Evolutionary conservation across 208 protist genomes (phyloP), one percentile per base, ranked within the genome.

Genomic region (Acanthamoeba polyphaga): DNA sequence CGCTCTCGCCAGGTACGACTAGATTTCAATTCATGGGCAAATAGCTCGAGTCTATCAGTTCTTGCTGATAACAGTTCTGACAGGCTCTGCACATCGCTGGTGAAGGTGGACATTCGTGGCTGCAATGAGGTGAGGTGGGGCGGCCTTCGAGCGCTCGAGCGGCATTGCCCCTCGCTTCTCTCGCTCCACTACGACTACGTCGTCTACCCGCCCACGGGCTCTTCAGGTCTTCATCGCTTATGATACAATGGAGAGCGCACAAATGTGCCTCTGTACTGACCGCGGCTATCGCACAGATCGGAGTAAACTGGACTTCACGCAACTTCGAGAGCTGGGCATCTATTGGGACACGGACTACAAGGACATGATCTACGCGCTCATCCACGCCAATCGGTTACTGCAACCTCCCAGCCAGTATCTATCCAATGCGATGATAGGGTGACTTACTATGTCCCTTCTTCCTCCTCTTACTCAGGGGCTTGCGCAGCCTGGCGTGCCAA

Each of bases 291-390:
- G 8, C 24, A 13, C 58, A 66, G 82, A 68, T 27, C 53, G 49
- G 22, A 34, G 46, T 15, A 68, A 58, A n/a, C 29, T 66, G 34
- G 58, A 53, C 17, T 66, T 89, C 27, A 58, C 49, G 34, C 82
- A 66, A 38, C 82, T 89, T 22, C 58, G 49, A 12, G 82, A 89
- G 43, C 82, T 68, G 1, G 53, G 58, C 17, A 89, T 89, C 5
- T 89, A 58, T 64, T 89, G 49, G 53, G 82, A 89, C 15, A 89
- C 49, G 22, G 53, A 89, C 82, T 89, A 58, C 82, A 89, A 46
- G 32, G 34, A 66, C 58, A 64, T 89, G 82, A 58, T 68, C 24
- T 89, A 89, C 15, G 82, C 82, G 6, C 38, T 80, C 34, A 49
- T 80, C 38, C 72, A 80, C 38, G 72, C 72, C 72, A 80, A 80